These are phyloP conservation scores for Ustilago nuda DNA, from an alignment of 1,284 basidiomycete genomes.

Conservation along the genomic window DNA sequence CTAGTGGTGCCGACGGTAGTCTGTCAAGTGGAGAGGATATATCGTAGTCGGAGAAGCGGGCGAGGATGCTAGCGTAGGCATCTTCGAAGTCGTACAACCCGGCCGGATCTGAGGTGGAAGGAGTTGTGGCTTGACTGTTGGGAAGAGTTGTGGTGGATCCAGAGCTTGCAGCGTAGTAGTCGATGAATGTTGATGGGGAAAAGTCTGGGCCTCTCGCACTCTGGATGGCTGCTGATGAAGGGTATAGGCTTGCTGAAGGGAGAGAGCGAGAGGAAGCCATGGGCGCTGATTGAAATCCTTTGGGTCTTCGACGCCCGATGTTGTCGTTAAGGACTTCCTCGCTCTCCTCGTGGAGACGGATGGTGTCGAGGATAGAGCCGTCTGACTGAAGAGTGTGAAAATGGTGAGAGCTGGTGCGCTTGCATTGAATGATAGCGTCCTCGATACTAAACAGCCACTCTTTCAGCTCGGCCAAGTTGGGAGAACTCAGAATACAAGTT, in stretches of 20 bases:
- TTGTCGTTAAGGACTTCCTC: background rate
- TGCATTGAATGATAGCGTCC: slow-evolving; percentile 4
- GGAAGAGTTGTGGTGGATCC: background rate
- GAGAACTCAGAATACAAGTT: slow-evolving; percentile 20
- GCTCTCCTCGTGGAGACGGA: slow-evolving; percentile 14
- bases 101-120: background rate
- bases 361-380: slow-evolving; percentile 12
- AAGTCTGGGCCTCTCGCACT: slow-evolving; percentile 9
- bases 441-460: slow-evolving; percentile 23
- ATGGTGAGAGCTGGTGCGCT: background rate
- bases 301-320: background rate
- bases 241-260: background rate
- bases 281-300: slow-evolving; percentile 12
- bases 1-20: slow-evolving; percentile 9
- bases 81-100: slow-evolving; percentile 25
- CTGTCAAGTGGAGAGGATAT: background rate
- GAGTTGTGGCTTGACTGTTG: background rate
- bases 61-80: slow-evolving; percentile 30
- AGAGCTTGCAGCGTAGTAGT: slow-evolving; percentile 22
- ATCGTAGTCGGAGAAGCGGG: slow-evolving; percentile 16
- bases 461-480: slow-evolving; percentile 21
- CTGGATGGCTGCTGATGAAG: background rate
- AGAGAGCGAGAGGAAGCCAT: slow-evolving; percentile 8
- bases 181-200: slow-evolving; percentile 20
- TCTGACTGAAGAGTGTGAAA: slow-evolving; percentile 6